Evolutionary conservation across 768 basidiomycete genomes (phyloP), one percentile per base, ranked within the genome.

Genomic region (Xerocomellus amylosporus): DNA sequence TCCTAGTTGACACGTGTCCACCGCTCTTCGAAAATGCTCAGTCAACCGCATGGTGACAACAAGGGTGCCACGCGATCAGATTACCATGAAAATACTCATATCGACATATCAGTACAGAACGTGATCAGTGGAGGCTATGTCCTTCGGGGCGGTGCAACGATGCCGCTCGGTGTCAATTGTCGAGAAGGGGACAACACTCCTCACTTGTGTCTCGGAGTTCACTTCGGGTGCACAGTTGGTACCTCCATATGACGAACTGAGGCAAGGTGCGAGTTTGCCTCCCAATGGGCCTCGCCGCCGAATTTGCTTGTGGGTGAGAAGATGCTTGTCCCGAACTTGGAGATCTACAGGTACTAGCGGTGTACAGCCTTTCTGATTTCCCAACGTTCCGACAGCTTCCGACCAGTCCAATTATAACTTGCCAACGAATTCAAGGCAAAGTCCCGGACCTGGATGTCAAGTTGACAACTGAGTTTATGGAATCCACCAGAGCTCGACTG

Each of bases 351-450:
- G 59, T 41, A 46, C 53, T 60, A 5, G 17, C 4, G 30, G 33
- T 34, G 33, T 44, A 64, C 50, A 34, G 62, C 63, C 59, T 61
- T 52, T 39, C 12, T 61, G 55, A 62, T 54, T 41, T 53, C 48
- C 30, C 46, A 33, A 31, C 33, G 33, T 28, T 43, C 63, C 54
- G 61, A 62, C 45, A 17, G 26, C 12, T 22, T 49, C 55, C 37
- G 8, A 31, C 31, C 31, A 7, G 14, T 15, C 14, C 33, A 34
- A 34, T 34, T 19, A n/a, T 8, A 9, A 38, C n/a, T n/a, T 38
- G 17, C 24, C 46, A 15, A 20, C n/a, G 14, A 33, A 46, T 33
- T 22, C 22, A 9, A 34, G 39, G 47, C 54, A 50, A 51, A 44
- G 49, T 43, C 4, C n/a, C 2, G 47, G 8, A 17, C 15, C 22